Conservation (phyloP, 1,139 yeast species). For the Yamadazyma pseudoaaseri region DNA sequence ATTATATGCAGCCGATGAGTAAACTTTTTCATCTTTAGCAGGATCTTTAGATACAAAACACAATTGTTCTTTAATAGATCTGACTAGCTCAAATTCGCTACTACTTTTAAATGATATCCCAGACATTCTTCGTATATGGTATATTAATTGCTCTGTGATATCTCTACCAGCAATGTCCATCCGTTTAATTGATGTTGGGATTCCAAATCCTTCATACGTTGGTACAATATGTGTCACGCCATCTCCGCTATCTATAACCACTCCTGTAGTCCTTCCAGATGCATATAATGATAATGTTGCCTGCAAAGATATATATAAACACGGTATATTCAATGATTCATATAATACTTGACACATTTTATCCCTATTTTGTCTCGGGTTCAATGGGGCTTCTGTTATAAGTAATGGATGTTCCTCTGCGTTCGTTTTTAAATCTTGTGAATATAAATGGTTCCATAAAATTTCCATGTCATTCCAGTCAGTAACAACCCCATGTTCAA, state of each 20-base stretch:
- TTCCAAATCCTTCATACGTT: slow-evolving; percentile 81
- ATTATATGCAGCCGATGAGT: slow-evolving; percentile 29
- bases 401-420: slow-evolving; percentile 60
- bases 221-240: slow-evolving; percentile 91
- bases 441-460: slow-evolving; percentile 66
- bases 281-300: slow-evolving; percentile 86
- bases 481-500: slow-evolving; percentile 76
- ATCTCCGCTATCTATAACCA: slow-evolving; percentile 87
- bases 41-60: slow-evolving; percentile 75
- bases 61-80: slow-evolving; percentile 71
- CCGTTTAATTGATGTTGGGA: slow-evolving; percentile 71
- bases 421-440: slow-evolving; percentile 53
- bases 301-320: slow-evolving; percentile 78
- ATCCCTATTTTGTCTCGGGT: slow-evolving; percentile 71
- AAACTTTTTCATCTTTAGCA: slow-evolving; percentile 61
- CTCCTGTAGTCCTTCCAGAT: slow-evolving; percentile 87
- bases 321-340: slow-evolving; percentile 85
- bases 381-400: slow-evolving; percentile 87
- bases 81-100: slow-evolving; percentile 79
- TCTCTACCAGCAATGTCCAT: slow-evolving; percentile 88
- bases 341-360: slow-evolving; percentile 74
- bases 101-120: slow-evolving; percentile 66
- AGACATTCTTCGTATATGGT: slow-evolving; percentile 58
- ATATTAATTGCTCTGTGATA: slow-evolving; percentile 71
- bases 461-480: slow-evolving; percentile 88